These are phyloP conservation scores for Fonsecaea erecta DNA, from an alignment of 2,329 filamentous ascomycete genomes.

Conservation along the genomic window DNA sequence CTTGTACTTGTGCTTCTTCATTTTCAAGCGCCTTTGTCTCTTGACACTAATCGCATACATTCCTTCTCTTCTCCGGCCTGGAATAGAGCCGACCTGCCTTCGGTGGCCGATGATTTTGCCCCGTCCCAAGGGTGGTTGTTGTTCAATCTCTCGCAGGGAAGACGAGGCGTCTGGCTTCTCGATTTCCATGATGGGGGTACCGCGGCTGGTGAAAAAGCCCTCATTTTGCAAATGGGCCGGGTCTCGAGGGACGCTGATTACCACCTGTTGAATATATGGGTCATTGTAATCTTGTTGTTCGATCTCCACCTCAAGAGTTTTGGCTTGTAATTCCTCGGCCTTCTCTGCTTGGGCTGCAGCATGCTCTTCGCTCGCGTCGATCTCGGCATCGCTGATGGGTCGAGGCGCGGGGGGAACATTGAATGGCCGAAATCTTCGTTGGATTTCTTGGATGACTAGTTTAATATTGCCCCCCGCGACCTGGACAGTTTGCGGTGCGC, in stretches of 20 bases:
- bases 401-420: constrained; percentile 79
- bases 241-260: constrained; percentile 58
- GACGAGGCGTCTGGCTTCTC: constrained; percentile 13
- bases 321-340: constrained; percentile 42
- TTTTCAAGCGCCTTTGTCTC: constrained; percentile 91
- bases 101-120: constrained; percentile 18
- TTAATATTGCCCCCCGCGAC: constrained; percentile 58
- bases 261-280: constrained; percentile 44
- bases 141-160: constrained; percentile 20
- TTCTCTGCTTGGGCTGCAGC: constrained; percentile 43
- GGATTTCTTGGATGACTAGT: constrained; percentile 70
- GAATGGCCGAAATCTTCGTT: constrained; percentile 77
- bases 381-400: constrained; percentile 56
- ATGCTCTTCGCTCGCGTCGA: constrained; percentile 47
- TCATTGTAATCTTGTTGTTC: constrained; percentile 30
- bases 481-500: constrained; percentile 52
- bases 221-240: constrained; percentile 57
- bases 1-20: constrained; percentile 99
- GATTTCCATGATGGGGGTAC: constrained; percentile 23
- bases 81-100: constrained; percentile 42
- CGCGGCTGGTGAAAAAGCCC: constrained; percentile 51
- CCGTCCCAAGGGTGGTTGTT: constrained; percentile 2
- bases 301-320: constrained; percentile 34
- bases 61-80: constrained; percentile 46
- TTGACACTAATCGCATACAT: constrained; percentile 90